Evolutionary conservation across 768 basidiomycete species (phyloP).

Genomic region (Suillus paluster): DNA sequence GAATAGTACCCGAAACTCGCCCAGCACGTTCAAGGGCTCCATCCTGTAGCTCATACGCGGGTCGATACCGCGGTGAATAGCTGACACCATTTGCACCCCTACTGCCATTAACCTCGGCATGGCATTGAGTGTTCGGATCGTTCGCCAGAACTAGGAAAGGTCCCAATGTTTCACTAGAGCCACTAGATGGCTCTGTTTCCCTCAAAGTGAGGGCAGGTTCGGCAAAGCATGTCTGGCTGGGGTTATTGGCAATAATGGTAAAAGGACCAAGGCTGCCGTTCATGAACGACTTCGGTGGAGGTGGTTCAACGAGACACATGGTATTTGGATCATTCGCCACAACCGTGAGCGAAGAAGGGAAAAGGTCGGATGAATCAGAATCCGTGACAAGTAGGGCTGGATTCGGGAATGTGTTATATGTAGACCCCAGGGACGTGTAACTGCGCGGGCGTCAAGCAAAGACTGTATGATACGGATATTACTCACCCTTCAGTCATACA

Average conservation of each 20-base stretch:
- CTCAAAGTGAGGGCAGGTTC: slow-evolving; percentile 14
- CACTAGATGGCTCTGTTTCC: not conserved
- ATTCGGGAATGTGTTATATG: slow-evolving; percentile 92
- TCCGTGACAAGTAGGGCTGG: slow-evolving; percentile 62
- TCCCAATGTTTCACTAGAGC: slow-evolving; percentile 7
- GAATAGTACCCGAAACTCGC: slow-evolving; percentile 42
- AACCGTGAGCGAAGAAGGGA: slow-evolving; percentile 25
- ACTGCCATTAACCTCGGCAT: slow-evolving; percentile 5
- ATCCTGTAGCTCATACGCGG: slow-evolving; percentile 83
- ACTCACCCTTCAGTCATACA: slow-evolving; percentile 93
- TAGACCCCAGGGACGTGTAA: slow-evolving; percentile 97
- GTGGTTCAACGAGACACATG: slow-evolving; percentile 20
- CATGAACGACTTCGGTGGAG: not conserved
- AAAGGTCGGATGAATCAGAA: slow-evolving; percentile 15
- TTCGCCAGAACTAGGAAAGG: slow-evolving; percentile 18
- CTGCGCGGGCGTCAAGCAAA: slow-evolving; percentile 42
- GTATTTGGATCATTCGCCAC: slow-evolving; percentile 28
- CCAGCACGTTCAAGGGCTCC: slow-evolving; percentile 76
- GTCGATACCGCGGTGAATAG: slow-evolving; percentile 53
- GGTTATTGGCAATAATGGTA: slow-evolving; percentile 24
- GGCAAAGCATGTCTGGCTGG: slow-evolving; percentile 20
- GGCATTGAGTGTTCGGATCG: slow-evolving; percentile 4
- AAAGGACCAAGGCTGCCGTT: slow-evolving; percentile 8
- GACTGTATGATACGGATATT: not conserved
- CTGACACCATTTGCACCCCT: slow-evolving; percentile 1